Percentiles rank a stretch among this genome's conserved stretches.
Conservation (phyloP, 306 rosid species). For the Rosa rugosa region DNA sequence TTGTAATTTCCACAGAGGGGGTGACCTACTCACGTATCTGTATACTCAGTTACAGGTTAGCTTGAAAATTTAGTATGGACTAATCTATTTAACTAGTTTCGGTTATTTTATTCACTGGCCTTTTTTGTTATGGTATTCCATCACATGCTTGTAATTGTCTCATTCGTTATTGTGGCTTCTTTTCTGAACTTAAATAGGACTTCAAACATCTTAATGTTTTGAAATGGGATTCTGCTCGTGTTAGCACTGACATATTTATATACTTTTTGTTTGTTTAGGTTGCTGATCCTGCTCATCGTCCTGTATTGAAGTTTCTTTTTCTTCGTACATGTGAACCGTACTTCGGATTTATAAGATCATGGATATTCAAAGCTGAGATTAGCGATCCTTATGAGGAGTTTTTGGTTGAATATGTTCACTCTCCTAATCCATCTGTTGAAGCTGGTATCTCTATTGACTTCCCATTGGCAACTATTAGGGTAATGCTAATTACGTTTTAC, state of each 20-base stretch:
- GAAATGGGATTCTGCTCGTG: conserved; percentile 4
- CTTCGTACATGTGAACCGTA: conserved; percentile 90
- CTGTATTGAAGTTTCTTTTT: conserved; percentile 82
- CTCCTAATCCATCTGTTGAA: conserved; percentile 31
- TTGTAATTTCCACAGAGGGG: conserved; percentile 69
- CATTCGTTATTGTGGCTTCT: not conserved
- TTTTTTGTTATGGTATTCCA: no score
- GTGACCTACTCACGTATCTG: conserved; percentile 70
- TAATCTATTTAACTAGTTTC: not conserved
- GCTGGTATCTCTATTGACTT: conserved; percentile 46
- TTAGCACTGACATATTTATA: not conserved
- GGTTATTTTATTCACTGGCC: not conserved
- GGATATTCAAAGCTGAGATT: conserved; percentile 95
- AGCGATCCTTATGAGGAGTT: conserved; percentile 90
- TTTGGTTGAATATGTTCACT: conserved; percentile 54
- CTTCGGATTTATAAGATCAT: conserved; percentile 82
- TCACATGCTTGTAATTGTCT: not conserved
- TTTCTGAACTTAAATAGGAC: not conserved
- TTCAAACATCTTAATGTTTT: no score
- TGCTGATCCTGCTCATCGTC: conserved; percentile 83
- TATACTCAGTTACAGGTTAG: conserved; percentile 77
- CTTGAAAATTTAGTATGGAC: not conserved
- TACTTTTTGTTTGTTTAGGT: conserved; percentile 54
- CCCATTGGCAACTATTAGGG: conserved; percentile 62
- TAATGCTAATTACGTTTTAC: conserved; percentile 36